These are phyloP conservation scores for Pythium phragmitis DNA, from an alignment of 352 stramenopile genomes.

Conservation along the genomic window DNA sequence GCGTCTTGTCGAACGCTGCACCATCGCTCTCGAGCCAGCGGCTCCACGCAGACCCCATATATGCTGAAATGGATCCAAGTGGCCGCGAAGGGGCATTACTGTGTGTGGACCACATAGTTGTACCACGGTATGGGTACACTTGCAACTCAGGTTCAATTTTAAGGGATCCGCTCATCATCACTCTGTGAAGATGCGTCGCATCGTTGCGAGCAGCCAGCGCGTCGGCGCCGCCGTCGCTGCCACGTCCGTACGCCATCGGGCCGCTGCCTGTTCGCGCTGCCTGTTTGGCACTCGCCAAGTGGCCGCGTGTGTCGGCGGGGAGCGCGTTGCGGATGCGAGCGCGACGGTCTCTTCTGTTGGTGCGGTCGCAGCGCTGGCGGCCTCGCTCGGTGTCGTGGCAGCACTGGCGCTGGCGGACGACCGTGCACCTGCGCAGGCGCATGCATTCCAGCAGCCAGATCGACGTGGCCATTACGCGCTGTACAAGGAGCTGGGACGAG, in stretches of 20 bases:
- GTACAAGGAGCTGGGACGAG: slow-evolving; percentile 63
- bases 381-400: background rate
- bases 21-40: slow-evolving; percentile 18
- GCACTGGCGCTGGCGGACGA: slow-evolving; percentile 1
- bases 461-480: slow-evolving; percentile 45
- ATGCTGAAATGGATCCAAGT: background rate
- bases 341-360: background rate
- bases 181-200: slow-evolving; percentile 16
- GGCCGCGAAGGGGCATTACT: background rate
- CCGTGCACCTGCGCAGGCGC: background rate
- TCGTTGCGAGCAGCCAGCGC: background rate
- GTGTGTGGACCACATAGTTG: slow-evolving; percentile 8
- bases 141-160: slow-evolving; percentile 9
- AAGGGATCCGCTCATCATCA: slow-evolving; percentile 6
- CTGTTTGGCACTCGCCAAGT: background rate
- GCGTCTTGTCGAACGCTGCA: slow-evolving; percentile 23
- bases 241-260: background rate
- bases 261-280: background rate
- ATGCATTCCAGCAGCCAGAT: slow-evolving; percentile 8
- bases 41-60: slow-evolving; percentile 29
- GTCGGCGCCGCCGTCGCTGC: background rate
- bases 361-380: slow-evolving; percentile 1
- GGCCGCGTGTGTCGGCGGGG: background rate
- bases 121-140: slow-evolving; percentile 20
- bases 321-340: background rate